Conservation (phyloP, 306 rosid species). For the Dryas octopetala region DNA sequence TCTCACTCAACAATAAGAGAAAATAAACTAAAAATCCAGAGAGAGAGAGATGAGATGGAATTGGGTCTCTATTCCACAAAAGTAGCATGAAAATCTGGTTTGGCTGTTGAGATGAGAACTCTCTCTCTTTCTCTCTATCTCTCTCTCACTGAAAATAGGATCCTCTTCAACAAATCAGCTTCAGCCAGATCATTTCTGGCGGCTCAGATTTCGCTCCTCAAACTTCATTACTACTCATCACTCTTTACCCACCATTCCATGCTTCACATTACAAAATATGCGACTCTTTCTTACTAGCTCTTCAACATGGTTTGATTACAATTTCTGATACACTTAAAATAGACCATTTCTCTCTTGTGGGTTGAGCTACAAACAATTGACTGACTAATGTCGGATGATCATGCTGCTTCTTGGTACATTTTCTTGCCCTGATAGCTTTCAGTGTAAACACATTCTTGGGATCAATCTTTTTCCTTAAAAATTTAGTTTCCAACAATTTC, state of each 20-base stretch:
- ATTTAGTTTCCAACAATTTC: background rate
- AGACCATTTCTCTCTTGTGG: background rate
- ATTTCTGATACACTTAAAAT: background rate
- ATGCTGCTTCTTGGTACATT: background rate
- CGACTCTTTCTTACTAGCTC: background rate
- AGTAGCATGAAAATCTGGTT: constrained; percentile 37
- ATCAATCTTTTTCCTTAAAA: background rate
- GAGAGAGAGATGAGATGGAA: background rate
- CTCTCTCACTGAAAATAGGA: constrained; percentile 30
- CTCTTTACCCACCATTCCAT: background rate
- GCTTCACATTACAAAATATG: constrained; percentile 1
- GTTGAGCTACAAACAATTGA: background rate
- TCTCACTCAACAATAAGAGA: background rate
- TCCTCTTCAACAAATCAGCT: constrained; percentile 25
- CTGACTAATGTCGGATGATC: background rate
- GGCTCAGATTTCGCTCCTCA: constrained; percentile 37
- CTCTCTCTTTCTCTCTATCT: background rate
- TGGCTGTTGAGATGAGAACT: constrained; percentile 31
- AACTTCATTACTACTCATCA: background rate
- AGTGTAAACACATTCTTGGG: background rate
- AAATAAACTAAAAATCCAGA: background rate
- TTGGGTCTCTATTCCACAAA: constrained; percentile 31
- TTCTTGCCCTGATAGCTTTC: background rate
- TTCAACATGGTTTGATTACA: background rate
- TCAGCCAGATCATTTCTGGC: constrained; percentile 32